phyloP scores from a whole-genome alignment of 805 yeast species.

The Kazachstania taianensis region DNA sequence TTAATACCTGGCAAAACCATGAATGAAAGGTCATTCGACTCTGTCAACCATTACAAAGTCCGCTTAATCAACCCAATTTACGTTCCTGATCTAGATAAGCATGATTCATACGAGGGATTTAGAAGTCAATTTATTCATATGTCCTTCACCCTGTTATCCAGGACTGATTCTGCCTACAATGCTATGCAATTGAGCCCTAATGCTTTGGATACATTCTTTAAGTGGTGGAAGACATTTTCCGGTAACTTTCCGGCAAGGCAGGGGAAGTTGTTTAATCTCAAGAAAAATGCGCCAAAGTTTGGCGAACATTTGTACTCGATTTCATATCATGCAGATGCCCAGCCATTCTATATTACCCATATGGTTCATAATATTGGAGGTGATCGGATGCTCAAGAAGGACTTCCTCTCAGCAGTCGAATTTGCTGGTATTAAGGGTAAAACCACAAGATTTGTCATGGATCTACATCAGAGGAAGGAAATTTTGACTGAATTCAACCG shows the following conservation, averaged over 20 bases:
- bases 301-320: slow-evolving; percentile 67
- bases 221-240: slow-evolving; percentile 84
- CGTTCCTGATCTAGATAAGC: slow-evolving; percentile 36
- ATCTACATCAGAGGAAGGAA: slow-evolving; percentile 55
- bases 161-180: slow-evolving; percentile 41
- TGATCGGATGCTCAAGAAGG: slow-evolving; percentile 10
- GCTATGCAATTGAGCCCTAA: slow-evolving; percentile 69
- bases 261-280: slow-evolving; percentile 59
- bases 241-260: slow-evolving; percentile 71
- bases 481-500: slow-evolving; percentile 35
- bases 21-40: slow-evolving; percentile 34
- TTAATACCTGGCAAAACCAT: slow-evolving; percentile 21
- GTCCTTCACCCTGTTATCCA: slow-evolving; percentile 46
- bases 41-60: slow-evolving; percentile 53
- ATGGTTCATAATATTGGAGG: slow-evolving; percentile 42
- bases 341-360: slow-evolving; percentile 69
- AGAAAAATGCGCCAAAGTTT: slow-evolving; percentile 51
- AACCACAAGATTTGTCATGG: slow-evolving; percentile 46
- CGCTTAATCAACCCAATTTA: slow-evolving; percentile 45
- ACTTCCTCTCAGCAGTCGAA: slow-evolving; percentile 26
- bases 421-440: slow-evolving; percentile 66
- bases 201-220: slow-evolving; percentile 54
- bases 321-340: slow-evolving; percentile 64
- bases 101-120: slow-evolving; percentile 76
- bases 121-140: slow-evolving; percentile 75